These are phyloP conservation scores for Neohortaea acidophila DNA, from an alignment of 495 filamentous ascomycete genomes.

Conservation along the genomic window DNA sequence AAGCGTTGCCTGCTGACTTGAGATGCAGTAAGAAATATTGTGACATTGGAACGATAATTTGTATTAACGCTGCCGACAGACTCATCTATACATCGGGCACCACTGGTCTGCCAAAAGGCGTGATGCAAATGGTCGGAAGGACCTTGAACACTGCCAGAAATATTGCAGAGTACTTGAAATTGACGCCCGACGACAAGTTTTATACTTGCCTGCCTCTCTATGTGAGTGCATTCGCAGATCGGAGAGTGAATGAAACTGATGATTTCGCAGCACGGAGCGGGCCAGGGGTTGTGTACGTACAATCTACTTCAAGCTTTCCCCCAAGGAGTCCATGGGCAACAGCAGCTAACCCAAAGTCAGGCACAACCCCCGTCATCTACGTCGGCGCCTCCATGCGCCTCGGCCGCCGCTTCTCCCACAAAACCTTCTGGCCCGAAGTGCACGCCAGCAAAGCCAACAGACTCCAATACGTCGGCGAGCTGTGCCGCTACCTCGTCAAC, in stretches of 20 bases:
- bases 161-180: constrained; percentile 25
- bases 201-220: constrained; percentile 96
- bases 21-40: too few species aligned
- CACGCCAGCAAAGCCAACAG: constrained; percentile 60
- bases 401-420: constrained; percentile 67
- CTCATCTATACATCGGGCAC: constrained; percentile 83
- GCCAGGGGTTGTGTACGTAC: constrained; percentile 52
- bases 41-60: too few species aligned
- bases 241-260: too few species aligned
- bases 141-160: constrained; percentile 5
- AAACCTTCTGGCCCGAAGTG: constrained; percentile 71
- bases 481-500: constrained; percentile 75
- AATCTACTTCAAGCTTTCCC: too few species aligned
- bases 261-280: constrained; percentile 55
- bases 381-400: constrained; percentile 52
- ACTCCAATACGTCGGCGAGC: constrained; percentile 93
- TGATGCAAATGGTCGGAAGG: constrained; percentile 41
- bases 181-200: constrained; percentile 49
- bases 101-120: constrained; percentile 82
- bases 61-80: too few species aligned
- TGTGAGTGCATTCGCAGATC: too few species aligned
- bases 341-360: too few species aligned
- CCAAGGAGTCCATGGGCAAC: too few species aligned
- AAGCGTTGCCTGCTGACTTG: too few species aligned
- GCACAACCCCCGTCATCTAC: constrained; percentile 31